Evolutionary conservation across 768 basidiomycete species (phyloP).

Genomic region (Hemileccinum rubropunctum): DNA sequence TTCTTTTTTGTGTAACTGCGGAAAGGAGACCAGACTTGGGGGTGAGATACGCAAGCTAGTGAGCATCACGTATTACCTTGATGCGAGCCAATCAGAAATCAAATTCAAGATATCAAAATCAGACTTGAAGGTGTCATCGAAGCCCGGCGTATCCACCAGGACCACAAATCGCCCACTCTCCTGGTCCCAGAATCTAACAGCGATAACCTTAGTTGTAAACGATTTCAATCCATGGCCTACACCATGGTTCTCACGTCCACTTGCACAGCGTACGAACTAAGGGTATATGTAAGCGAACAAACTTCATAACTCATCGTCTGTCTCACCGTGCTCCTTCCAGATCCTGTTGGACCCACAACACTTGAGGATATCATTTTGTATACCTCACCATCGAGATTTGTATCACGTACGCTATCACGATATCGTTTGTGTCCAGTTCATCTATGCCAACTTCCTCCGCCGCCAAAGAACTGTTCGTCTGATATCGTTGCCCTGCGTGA

Average conservation of each 20-base stretch:
- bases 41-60: not conserved
- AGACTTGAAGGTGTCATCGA: slow-evolving; percentile 16
- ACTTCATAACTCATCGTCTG: too few relatives aligned
- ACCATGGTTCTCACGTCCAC: not conserved
- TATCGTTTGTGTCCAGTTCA: not conserved
- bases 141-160: slow-evolving; percentile 24
- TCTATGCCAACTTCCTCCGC: too few relatives aligned
- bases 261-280: slow-evolving; percentile 11
- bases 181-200: slow-evolving; percentile 4
- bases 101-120: slow-evolving; percentile 9
- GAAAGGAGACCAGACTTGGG: too few relatives aligned
- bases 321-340: slow-evolving; percentile 15
- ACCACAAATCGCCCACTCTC: slow-evolving; percentile 5
- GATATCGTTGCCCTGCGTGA: too few relatives aligned
- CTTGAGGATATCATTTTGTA: not conserved
- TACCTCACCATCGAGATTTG: not conserved
- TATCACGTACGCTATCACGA: not conserved
- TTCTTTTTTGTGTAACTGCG: slow-evolving; percentile 11
- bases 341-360: slow-evolving; percentile 18
- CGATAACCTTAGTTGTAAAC: slow-evolving; percentile 1
- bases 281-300: not conserved
- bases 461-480: too few relatives aligned
- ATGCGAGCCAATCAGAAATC: not conserved
- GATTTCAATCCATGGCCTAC: slow-evolving; percentile 10
- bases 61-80: not conserved